Evolutionary conservation across 2,329 filamentous ascomycete genomes (phyloP), one percentile per base, ranked within the genome.

Genomic region (Paecilomyces niveus): DNA sequence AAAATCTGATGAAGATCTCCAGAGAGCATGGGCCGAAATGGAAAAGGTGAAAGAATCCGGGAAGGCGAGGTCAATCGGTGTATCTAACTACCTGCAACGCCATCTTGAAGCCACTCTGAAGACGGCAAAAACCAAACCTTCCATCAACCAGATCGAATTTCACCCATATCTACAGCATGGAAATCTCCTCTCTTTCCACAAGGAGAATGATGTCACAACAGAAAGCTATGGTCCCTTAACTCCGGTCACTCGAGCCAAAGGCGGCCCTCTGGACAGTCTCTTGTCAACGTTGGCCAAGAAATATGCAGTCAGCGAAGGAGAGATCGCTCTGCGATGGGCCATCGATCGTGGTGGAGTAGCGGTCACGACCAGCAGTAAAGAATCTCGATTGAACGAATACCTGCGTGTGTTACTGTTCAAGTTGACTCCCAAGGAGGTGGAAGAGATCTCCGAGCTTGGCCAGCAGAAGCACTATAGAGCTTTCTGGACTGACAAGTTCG

Each of bases 331-430:
- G 57, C 73, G 85, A 55, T 88, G 84, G 83, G 81, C 79, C 54
- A 78, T 87, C 55, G 84, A 87, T 63, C 83, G 84, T 64, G 83
- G 83, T 24, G 70, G 82, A 58, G 78, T 86, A 15, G 72, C 81
- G 0, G 80, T 88, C 59, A 86, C 84, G 5, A 87, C 85, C 2
- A 84, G 80, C 58, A 73, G 77, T 54, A 87, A 86, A 67, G 84
- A 86, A 70, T 78, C 83, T 61, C 75, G 84, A 15, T 62, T 87
- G 67, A 81, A 75, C 58, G 81, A 85, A 65, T 86, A 86, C 64
- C 65, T 86, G 61, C 73, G 81, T 22, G 75, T 74, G 1, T 73
- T 82, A 62, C 81, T 79, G 0, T 87, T 87, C 70, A 81, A 81
- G 62, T 67, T 87, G 61, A 86, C 81, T 5, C 82, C 83, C 0